phyloP scores from a whole-genome alignment of 495 filamentous ascomycete species.

The Neurospora hispaniola region DNA sequence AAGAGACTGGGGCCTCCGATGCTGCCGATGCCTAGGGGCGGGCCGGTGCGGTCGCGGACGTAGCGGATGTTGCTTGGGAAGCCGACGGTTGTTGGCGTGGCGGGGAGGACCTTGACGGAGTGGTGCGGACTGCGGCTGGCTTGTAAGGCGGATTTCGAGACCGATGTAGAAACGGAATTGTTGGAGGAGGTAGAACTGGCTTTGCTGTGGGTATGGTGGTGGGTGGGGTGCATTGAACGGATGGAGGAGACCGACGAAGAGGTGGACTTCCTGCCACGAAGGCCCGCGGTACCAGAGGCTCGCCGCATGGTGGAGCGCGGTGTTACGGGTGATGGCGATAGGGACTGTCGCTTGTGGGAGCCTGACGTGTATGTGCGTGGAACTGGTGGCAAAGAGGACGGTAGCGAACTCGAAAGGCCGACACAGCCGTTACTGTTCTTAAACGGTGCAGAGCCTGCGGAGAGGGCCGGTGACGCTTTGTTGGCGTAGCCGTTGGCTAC shows the following conservation, averaged over 20 bases:
- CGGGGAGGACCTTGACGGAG: conserved; percentile 88
- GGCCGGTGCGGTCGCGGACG: conserved; percentile 47
- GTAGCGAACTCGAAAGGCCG: conserved; percentile 24
- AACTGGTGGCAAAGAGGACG: conserved; percentile 23
- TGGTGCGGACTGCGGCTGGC: conserved; percentile 65
- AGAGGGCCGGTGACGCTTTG: conserved; percentile 1
- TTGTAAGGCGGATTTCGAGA: conserved; percentile 53
- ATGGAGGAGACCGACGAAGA: conserved; percentile 92
- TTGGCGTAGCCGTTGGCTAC: conserved; percentile 26
- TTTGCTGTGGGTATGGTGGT: conserved; percentile 87
- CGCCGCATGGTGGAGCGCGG: conserved; percentile 76
- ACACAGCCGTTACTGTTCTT: conserved; percentile 9
- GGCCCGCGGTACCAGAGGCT: conserved; percentile 45
- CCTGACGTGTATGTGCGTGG: conserved; percentile 40
- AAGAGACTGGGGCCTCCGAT: conserved; percentile 16
- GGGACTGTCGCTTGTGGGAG: conserved; percentile 64
- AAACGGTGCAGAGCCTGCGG: conserved; percentile 1
- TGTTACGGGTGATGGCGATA: conserved; percentile 83
- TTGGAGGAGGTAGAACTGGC: conserved; percentile 88
- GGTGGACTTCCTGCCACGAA: conserved; percentile 89
- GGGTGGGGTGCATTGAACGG: conserved; percentile 75
- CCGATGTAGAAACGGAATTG: conserved; percentile 54
- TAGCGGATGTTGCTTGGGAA: conserved; percentile 86
- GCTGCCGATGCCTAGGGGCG: conserved; percentile 17
- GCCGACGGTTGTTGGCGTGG: conserved; percentile 67